Percentiles rank a stretch among this genome's conserved stretches.
phyloP scores from a whole-genome alignment of 805 yeast genomes.

The Monosporozyma siamensis region DNA sequence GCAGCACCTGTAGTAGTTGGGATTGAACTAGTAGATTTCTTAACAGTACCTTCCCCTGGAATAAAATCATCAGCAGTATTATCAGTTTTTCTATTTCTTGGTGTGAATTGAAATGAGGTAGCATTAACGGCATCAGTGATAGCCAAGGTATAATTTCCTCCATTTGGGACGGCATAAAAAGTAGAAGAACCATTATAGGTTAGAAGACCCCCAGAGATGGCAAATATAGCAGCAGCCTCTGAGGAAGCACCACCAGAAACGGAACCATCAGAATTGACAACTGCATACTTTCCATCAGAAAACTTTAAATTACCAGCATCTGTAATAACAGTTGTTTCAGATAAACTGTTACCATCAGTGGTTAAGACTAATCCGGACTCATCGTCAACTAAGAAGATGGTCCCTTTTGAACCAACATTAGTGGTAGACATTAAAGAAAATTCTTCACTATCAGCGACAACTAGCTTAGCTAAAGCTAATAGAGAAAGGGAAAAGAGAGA shows the following conservation, averaged over 20 bases:
- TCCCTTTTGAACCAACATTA: slow-evolving; percentile 24
- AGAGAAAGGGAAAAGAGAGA: too few relatives aligned
- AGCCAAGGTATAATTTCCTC: slow-evolving; percentile 4
- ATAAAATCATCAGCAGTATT: not conserved
- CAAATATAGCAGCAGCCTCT: slow-evolving; percentile 31
- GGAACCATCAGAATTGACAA: slow-evolving; percentile 19
- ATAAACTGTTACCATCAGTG: slow-evolving; percentile 8
- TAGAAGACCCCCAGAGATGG: slow-evolving; percentile 33
- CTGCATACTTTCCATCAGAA: slow-evolving; percentile 25
- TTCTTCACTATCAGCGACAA: slow-evolving; percentile 31
- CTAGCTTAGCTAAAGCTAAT: slow-evolving; percentile 20
- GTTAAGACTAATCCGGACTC: slow-evolving; percentile 15
- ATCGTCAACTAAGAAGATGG: slow-evolving; percentile 3
- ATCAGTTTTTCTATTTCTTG: not conserved
- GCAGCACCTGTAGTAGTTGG: not conserved
- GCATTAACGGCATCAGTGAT: not conserved
- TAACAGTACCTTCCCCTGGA: not conserved
- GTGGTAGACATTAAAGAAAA: slow-evolving; percentile 30
- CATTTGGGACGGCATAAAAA: slow-evolving; percentile 33
- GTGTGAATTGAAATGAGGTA: not conserved
- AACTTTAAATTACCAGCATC: slow-evolving; percentile 29
- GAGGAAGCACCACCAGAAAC: slow-evolving; percentile 17
- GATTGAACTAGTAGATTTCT: not conserved
- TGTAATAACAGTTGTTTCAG: slow-evolving; percentile 17
- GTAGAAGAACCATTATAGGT: slow-evolving; percentile 27